Base-by-base conservation (phyloP, 495 filamentous ascomycete species). In the Parathielavia hyrcaniae region DNA sequence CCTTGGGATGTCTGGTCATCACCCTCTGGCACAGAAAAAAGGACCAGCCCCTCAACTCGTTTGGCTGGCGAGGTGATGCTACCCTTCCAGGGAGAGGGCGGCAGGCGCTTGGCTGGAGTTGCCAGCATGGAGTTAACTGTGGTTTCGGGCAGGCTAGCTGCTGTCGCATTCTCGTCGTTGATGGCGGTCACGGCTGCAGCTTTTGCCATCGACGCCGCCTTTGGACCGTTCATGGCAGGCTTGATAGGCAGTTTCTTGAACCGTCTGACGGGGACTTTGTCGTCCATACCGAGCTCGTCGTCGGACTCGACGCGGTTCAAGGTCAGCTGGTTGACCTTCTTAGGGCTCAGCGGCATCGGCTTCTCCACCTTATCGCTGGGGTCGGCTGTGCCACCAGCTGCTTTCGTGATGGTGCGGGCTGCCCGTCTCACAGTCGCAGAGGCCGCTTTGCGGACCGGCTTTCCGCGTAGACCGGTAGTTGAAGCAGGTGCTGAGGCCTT, bases 301-400 rank as follows among this genome's bases (percentile, higher is more conserved):
- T 82, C 79, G 6, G 78, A 79, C 17, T 70, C 68, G 19, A 58
- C 47, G 40, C 74, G 69, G 47, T 65, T 71, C 44, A 73, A 30
- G 9, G 69, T 50, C 50, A 81, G 65, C 69, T 81, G 76, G 44
- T 73, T 79, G 62, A 77, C 71, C 69, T 83, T 83, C 73, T 80
- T 83, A 67, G 80, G 80, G 66, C 78, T 81, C 39, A 83, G 58
- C 34, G 70, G 70, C 38, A 61, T 58, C 20, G 67, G 64, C 59
- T 68, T 72, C 36, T 61, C 53, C 19, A 45, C 50, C n/a, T 63
- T 62, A 3, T 64, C 53, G 23, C 54, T 48, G 14, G 40, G 43
- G 12, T 43, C 50, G 16, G 53, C 43, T 7, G 55, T 38, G 16
- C 36, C 41, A 8, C 58, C 34, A 0, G 64, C 46, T 23, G 50